Base-by-base conservation (phyloP, 2,329 filamentous ascomycete species). In the Dactylonectria estremocensis region DNA sequence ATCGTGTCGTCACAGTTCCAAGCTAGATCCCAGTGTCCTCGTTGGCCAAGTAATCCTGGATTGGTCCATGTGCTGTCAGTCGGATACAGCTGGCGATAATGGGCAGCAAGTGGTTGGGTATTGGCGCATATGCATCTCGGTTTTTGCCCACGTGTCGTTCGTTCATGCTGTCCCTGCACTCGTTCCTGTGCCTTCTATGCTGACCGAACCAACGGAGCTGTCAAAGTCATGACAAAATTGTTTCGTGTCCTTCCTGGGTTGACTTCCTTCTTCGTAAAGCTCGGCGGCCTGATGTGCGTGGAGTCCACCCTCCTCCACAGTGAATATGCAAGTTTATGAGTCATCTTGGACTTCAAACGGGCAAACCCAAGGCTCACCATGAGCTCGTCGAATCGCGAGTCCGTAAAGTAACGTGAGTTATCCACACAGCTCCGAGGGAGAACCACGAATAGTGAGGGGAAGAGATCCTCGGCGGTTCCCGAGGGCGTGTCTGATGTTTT, bases 321-420 rank as follows among this genome's bases (percentile, higher is more conserved):
- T 70, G 95, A 95, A 80, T 97, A 98, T 22, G 94, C 90, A 57
- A 99, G 84, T 80, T 97, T 97, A 50, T 91, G 87, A 1, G 93
- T 96, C 71, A 90, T 84, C 81, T 97, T 98, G 71, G 85, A 88
- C 74, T 89, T 84, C 10, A 87, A 79, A 74, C 91, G 81, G 13
- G 80, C 80, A 78, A 95, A 98, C 1, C 95, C 95, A 43, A 99
- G 81, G 54, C 87, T 89, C 3, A 80, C 79, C 93, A 98, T 94
- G 67, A 99, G 93, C 4, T 86, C 85, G 8, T 87, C 80, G 22
- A 99, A 81, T 58, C 89, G 87, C 18, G 84, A 79, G 69, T 95
- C 90, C 62, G 94, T 91, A 77, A 97, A 89, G 78, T 99, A 99
- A 57, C 96, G 89, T 16, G 95, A 98, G 78, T 99, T 99, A 22